phyloP scores from a whole-genome alignment of 2,329 filamentous ascomycete genomes.

The Fusarium graminum region DNA sequence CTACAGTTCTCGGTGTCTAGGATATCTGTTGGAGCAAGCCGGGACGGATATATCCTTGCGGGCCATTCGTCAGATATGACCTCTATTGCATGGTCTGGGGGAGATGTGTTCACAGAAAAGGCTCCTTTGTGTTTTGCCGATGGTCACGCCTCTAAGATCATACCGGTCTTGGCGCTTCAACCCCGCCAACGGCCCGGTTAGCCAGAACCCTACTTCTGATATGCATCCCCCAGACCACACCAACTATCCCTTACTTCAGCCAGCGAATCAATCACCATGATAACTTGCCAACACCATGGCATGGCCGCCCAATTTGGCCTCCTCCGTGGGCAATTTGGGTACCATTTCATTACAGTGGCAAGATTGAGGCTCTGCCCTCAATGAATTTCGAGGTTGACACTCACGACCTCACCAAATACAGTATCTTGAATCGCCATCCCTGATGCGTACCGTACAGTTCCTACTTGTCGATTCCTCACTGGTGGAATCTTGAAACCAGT shows the following conservation, averaged over 20 bases:
- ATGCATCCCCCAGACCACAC: conserved; percentile 39
- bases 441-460: conserved; percentile 24
- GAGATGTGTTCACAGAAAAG: conserved; percentile 13
- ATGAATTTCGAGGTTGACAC: conserved; percentile 13
- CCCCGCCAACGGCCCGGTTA: conserved; percentile 46
- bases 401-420: conserved; percentile 19
- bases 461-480: conserved; percentile 41
- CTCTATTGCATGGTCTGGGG: conserved; percentile 24
- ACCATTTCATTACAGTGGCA: conserved; percentile 15
- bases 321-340: conserved; percentile 10
- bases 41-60: conserved; percentile 15
- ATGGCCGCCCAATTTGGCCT: conserved; percentile 28
- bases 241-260: conserved; percentile 28
- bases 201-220: conserved; percentile 27
- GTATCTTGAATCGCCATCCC: conserved; percentile 24
- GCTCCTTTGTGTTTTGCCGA: conserved; percentile 30
- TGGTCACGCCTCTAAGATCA: conserved; percentile 43
- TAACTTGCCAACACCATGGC: conserved; percentile 28
- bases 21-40: conserved; percentile 26
- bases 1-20: conserved; percentile 32
- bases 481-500: conserved; percentile 30
- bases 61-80: conserved; percentile 29
- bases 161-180: conserved; percentile 24
- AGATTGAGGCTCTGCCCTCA: conserved; percentile 41
- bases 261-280: conserved; percentile 33